phyloP scores from a whole-genome alignment of 2,329 filamentous ascomycete species.

The Pseudocercospora ulei region DNA sequence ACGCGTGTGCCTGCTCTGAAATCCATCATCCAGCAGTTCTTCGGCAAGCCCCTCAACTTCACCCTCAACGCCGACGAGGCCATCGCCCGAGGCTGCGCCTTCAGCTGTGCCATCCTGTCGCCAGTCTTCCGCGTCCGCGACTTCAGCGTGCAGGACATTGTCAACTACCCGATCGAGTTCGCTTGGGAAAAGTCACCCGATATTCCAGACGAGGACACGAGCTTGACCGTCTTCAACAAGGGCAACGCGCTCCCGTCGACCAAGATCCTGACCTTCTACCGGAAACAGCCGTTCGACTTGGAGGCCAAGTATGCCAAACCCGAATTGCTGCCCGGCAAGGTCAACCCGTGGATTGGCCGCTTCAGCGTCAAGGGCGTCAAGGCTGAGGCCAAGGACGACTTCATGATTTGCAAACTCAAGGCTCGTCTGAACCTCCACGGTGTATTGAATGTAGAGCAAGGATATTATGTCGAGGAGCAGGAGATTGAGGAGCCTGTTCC shows the following conservation, averaged over 20 bases:
- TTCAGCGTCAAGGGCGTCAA: constrained; percentile 98
- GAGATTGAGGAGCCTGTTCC: constrained; percentile 91
- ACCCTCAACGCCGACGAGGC: constrained; percentile 98
- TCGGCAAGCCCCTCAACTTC: constrained; percentile 85
- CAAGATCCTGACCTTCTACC: constrained; percentile 98
- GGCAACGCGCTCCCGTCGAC: constrained; percentile 95
- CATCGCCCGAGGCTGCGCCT: constrained; percentile 87
- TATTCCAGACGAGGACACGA: constrained; percentile 97
- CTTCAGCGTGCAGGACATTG: constrained; percentile 94
- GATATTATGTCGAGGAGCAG: constrained; percentile 95
- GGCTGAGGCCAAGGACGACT: constrained; percentile 84
- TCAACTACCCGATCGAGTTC: constrained; percentile 97
- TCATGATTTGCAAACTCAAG: constrained; percentile 99
- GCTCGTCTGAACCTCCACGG: constrained; percentile 93
- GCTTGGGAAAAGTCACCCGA: constrained; percentile 97
- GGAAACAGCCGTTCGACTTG: constrained; percentile 92
- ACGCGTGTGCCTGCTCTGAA: constrained; percentile 91
- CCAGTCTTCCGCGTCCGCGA: constrained; percentile 97
- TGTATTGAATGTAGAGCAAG: constrained; percentile 88
- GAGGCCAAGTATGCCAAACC: constrained; percentile 89
- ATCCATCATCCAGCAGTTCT: constrained; percentile 79
- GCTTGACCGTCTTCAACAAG: constrained; percentile 91
- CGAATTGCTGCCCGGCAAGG: constrained; percentile 75
- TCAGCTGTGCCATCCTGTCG: constrained; percentile 94
- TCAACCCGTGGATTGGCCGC: constrained; percentile 87